phyloP scores from a whole-genome alignment of 31 red algal species.

The Porphyra umbilicalis region DNA sequence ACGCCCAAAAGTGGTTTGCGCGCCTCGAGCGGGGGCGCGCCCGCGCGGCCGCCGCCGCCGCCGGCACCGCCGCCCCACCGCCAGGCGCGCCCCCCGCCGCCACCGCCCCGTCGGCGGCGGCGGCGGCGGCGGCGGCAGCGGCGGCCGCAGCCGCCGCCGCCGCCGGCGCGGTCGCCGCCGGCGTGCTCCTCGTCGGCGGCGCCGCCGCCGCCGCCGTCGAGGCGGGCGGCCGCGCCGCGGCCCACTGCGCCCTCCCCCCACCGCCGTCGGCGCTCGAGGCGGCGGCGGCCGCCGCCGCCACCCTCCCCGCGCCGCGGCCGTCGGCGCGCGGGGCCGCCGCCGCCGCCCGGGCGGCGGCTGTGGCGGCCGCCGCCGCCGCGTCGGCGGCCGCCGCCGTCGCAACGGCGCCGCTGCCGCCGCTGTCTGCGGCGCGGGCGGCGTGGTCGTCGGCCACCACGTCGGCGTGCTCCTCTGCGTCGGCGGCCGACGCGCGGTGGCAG shows the following conservation, averaged over 20 bases:
- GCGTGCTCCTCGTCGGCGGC: no score
- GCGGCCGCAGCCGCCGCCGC: background rate
- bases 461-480: background rate
- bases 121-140: background rate
- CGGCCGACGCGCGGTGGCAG: background rate
- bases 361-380: background rate
- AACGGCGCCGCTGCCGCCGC: background rate
- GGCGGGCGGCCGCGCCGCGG: background rate
- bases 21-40: constrained; percentile 32
- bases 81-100: constrained; percentile 11
- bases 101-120: background rate
- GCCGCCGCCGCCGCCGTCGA: background rate
- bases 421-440: background rate
- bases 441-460: background rate
- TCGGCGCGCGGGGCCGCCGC: background rate
- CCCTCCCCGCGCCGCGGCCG: background rate
- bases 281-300: background rate
- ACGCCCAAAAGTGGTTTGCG: constrained; percentile 82
- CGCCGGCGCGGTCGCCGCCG: background rate
- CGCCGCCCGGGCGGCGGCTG: background rate
- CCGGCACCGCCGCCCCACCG: constrained; percentile 4
- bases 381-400: background rate
- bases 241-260: background rate
- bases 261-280: background rate
- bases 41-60: constrained; percentile 15